Percentiles rank a stretch among this genome's conserved stretches.
Conservation (phyloP, 805 yeast species). For the Torulaspora delbrueckii region DNA sequence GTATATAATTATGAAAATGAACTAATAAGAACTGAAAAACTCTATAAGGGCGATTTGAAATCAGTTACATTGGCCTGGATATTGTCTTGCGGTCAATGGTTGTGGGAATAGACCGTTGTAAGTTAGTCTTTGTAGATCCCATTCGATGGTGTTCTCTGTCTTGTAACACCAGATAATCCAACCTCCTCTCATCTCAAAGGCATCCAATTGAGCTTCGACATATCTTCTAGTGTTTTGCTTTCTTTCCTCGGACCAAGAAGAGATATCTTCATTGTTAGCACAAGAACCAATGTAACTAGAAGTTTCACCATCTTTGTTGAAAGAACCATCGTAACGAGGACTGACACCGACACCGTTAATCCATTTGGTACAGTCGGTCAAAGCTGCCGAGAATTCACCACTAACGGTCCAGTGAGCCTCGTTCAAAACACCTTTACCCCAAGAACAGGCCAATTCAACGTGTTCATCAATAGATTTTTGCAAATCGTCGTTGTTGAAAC, state of each 20-base stretch:
- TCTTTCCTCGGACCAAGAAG: conserved; percentile 56
- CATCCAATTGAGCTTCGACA: conserved; percentile 88
- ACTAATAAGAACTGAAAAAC: conserved; percentile 5
- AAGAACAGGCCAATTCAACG: conserved; percentile 48
- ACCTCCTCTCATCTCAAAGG: conserved; percentile 68
- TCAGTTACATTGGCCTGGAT: conserved; percentile 57
- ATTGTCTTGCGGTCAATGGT: conserved; percentile 65
- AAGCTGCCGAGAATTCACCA: conserved; percentile 91
- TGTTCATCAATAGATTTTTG: conserved; percentile 57
- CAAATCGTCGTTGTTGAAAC: conserved; percentile 63
- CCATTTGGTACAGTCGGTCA: conserved; percentile 88
- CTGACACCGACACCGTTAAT: conserved; percentile 82
- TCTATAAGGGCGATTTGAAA: neutral
- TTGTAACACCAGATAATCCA: conserved; percentile 96
- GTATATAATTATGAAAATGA: neutral
- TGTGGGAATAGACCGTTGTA: conserved; percentile 67
- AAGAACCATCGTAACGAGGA: conserved; percentile 71
- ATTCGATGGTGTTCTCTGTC: conserved; percentile 75
- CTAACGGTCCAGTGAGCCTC: conserved; percentile 71
- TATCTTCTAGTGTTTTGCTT: conserved; percentile 57
- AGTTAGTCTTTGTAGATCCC: conserved; percentile 70
- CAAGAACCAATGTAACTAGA: conserved; percentile 56
- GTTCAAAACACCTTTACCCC: conserved; percentile 41
- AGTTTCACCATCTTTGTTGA: conserved; percentile 33
- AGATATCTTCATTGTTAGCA: conserved; percentile 42